Percentiles rank a stretch among this genome's conserved stretches.
These are phyloP conservation scores for Lanmaoa rubissima DNA, from an alignment of 768 basidiomycete genomes.

Conservation along the genomic window DNA sequence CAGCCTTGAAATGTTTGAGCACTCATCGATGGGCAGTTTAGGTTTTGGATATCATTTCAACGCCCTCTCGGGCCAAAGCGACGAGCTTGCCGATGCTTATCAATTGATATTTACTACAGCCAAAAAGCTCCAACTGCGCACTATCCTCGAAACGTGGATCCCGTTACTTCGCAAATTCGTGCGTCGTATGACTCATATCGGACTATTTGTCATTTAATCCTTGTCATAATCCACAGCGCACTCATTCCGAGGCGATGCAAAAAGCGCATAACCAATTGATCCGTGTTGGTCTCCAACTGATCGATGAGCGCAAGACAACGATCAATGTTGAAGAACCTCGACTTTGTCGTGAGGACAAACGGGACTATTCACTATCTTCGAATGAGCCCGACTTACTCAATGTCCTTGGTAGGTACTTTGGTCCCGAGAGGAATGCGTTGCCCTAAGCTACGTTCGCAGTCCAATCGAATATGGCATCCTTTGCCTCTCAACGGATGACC, in stretches of 20 bases:
- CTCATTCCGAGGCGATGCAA: constrained; percentile 43
- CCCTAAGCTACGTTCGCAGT: constrained; percentile 38
- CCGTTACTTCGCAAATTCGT: constrained; percentile 54
- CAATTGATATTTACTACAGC: constrained; percentile 52
- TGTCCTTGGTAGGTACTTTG: constrained; percentile 43
- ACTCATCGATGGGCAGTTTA: constrained; percentile 14
- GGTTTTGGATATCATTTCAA: constrained; percentile 59
- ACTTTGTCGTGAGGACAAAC: constrained; percentile 16
- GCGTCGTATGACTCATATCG: constrained; percentile 20
- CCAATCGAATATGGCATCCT: constrained; percentile 51
- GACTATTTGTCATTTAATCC: not conserved
- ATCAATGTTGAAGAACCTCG: constrained; percentile 33
- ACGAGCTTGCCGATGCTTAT: constrained; percentile 58
- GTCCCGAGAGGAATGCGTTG: not conserved
- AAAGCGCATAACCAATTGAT: constrained; percentile 47
- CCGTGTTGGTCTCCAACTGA: constrained; percentile 52
- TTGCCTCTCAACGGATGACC: constrained; percentile 48
- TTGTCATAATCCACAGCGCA: constrained; percentile 35
- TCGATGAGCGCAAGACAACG: constrained; percentile 46
- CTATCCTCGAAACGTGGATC: constrained; percentile 57
- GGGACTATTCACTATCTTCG: constrained; percentile 6
- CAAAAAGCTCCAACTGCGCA: constrained; percentile 49
- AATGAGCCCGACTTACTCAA: constrained; percentile 47
- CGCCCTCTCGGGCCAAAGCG: constrained; percentile 45
- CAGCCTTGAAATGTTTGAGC: not conserved